These are phyloP conservation scores for Citrus reticulata DNA, from an alignment of 345 rosid species.

Conservation along the genomic window DNA sequence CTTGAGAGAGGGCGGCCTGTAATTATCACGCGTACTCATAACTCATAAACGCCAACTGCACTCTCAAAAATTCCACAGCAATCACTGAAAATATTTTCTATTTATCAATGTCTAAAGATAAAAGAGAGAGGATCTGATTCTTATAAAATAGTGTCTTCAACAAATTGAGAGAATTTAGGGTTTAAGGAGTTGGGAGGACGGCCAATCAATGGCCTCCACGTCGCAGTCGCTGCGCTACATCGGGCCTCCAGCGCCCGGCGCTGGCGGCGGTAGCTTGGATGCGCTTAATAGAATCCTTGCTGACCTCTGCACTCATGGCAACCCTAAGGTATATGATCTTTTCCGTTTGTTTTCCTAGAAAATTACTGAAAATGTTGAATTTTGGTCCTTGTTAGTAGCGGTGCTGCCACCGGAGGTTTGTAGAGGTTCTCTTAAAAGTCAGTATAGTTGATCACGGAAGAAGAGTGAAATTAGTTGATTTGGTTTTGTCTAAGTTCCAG, in stretches of 20 bases:
- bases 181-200: conserved; percentile 29
- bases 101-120: background rate
- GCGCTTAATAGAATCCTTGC: conserved; percentile 72
- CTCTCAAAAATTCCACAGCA: background rate
- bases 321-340: conserved; percentile 56
- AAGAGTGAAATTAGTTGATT: background rate
- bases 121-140: background rate
- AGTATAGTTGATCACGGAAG: background rate
- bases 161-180: conserved; percentile 22
- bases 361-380: background rate
- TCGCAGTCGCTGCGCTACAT: conserved; percentile 60
- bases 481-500: background rate
- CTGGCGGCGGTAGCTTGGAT: conserved; percentile 69
- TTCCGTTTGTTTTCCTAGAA: conserved; percentile 3
- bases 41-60: background rate
- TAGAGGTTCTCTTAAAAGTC: background rate
- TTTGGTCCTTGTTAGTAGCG: background rate
- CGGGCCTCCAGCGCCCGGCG: conserved; percentile 38
- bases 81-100: background rate
- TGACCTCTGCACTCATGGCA: conserved; percentile 79
- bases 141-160: background rate
- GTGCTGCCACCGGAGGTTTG: background rate
- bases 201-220: conserved; percentile 45
- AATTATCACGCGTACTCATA: too few relatives aligned
- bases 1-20: too few relatives aligned